Percentiles rank a stretch among this genome's conserved stretches.
phyloP scores from a whole-genome alignment of 2,329 filamentous ascomycete species.

The Aspergillus novoparasiticus region DNA sequence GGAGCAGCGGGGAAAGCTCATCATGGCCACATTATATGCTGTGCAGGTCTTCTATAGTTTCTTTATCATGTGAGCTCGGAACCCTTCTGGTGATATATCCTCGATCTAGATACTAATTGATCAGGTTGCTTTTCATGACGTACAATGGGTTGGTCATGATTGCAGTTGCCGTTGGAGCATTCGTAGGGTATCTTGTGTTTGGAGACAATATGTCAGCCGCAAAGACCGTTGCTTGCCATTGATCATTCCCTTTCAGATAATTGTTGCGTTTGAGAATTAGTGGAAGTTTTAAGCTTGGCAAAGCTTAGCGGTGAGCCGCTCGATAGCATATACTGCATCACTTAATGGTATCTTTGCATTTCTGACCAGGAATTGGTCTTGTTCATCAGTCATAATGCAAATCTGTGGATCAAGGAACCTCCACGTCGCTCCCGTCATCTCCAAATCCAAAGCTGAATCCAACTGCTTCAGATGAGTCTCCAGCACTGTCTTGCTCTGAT shows the following conservation, averaged over 20 bases:
- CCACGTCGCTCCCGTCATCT: slow-evolving; percentile 57
- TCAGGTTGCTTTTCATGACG: slow-evolving; percentile 98
- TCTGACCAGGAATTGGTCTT: neutral
- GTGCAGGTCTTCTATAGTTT: slow-evolving; percentile 98
- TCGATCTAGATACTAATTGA: slow-evolving; percentile 7
- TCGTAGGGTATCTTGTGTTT: slow-evolving; percentile 84
- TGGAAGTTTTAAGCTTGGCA: neutral
- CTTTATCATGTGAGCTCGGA: slow-evolving; percentile 87
- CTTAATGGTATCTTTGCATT: neutral
- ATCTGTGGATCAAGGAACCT: slow-evolving; percentile 44
- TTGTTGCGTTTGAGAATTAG: neutral
- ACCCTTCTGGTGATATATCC: neutral
- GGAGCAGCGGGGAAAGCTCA: slow-evolving; percentile 70
- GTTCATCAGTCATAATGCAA: slow-evolving; percentile 1
- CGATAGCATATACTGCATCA: slow-evolving; percentile 3
- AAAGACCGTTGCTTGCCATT: slow-evolving; percentile 93
- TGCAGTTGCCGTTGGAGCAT: slow-evolving; percentile 83
- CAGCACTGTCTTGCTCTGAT: slow-evolving; percentile 37
- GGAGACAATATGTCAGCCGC: slow-evolving; percentile 68
- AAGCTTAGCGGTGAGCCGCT: neutral
- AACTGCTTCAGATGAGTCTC: slow-evolving; percentile 32
- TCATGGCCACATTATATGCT: slow-evolving; percentile 83
- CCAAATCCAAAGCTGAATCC: slow-evolving; percentile 68
- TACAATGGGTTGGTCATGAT: slow-evolving; percentile 99
- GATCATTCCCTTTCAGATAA: slow-evolving; percentile 25